Percentiles rank a stretch among this genome's conserved stretches.
These are phyloP conservation scores for Microascus cirrosus DNA, from an alignment of 2,329 filamentous ascomycete genomes.

Conservation along the genomic window DNA sequence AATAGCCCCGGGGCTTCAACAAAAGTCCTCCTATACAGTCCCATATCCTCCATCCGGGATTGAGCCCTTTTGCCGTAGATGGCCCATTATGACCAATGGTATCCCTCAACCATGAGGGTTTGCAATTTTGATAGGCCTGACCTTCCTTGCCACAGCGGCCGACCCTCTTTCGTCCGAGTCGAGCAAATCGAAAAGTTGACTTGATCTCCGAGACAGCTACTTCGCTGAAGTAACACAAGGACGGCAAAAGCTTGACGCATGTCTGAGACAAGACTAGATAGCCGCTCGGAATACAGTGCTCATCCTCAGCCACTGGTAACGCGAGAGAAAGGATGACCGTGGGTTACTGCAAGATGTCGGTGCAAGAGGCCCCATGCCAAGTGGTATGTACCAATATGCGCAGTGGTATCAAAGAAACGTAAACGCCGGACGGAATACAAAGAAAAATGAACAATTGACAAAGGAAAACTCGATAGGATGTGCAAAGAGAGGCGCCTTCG, in stretches of 20 bases:
- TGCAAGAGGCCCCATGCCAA: not conserved
- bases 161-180: not conserved
- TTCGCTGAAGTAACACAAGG: no score
- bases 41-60: not conserved
- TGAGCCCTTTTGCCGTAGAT: not conserved
- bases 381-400: constrained; percentile 1
- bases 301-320: not conserved
- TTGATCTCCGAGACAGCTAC: not conserved
- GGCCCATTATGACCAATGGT: not conserved
- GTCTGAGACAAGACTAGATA: no score
- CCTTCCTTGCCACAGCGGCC: not conserved
- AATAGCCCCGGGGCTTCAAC: not conserved
- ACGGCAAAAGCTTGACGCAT: no score
- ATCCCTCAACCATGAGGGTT: not conserved
- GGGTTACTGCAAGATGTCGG: not conserved
- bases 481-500: not conserved
- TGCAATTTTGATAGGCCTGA: not conserved
- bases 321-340: not conserved
- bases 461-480: constrained; percentile 1
- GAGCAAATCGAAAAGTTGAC: not conserved
- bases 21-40: not conserved
- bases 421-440: constrained; percentile 4
- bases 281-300: not conserved
- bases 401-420: constrained; percentile 5
- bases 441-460: constrained; percentile 3